phyloP scores from a whole-genome alignment of 495 filamentous ascomycete species.

The Bryoglossum gracile region DNA sequence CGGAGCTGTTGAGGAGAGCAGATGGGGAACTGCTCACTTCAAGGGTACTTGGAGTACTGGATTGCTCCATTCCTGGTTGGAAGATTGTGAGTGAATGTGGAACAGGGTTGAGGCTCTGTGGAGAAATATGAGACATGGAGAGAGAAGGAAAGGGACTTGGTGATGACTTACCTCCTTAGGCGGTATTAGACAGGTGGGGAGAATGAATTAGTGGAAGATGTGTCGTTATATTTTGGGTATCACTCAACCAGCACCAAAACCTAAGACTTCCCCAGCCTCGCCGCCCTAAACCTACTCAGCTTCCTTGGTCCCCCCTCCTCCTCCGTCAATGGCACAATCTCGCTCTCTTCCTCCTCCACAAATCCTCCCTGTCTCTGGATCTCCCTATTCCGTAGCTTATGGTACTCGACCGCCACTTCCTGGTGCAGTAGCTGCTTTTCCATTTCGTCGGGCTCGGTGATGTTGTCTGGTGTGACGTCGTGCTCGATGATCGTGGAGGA shows the following conservation, averaged over 20 bases:
- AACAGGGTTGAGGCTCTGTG: no score
- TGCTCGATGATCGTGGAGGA: constrained; percentile 59
- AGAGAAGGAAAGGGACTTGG: no score
- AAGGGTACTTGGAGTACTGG: no score
- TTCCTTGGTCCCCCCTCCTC: constrained; percentile 62
- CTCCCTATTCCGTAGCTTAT: constrained; percentile 69
- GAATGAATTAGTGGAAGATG: no score
- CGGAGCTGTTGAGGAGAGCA: constrained; percentile 43
- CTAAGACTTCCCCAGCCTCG: constrained; percentile 46
- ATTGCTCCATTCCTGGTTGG: no score
- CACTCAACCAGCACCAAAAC: no score
- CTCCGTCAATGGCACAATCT: constrained; percentile 54
- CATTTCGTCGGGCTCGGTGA: constrained; percentile 51
- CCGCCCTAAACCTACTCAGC: constrained; percentile 85
- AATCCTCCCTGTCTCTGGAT: constrained; percentile 77
- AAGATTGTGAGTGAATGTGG: no score
- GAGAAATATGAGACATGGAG: no score
- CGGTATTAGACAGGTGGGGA: no score
- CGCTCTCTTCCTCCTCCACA: constrained; percentile 49
- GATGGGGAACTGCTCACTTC: constrained; percentile 44
- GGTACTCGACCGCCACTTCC: constrained; percentile 74
- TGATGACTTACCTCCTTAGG: no score
- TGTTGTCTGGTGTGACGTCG: constrained; percentile 21
- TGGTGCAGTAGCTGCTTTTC: constrained; percentile 65
- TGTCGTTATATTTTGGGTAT: no score